Evolutionary conservation across 495 filamentous ascomycete species (phyloP).

Genomic region (Hapsidospora chrysogenum): DNA sequence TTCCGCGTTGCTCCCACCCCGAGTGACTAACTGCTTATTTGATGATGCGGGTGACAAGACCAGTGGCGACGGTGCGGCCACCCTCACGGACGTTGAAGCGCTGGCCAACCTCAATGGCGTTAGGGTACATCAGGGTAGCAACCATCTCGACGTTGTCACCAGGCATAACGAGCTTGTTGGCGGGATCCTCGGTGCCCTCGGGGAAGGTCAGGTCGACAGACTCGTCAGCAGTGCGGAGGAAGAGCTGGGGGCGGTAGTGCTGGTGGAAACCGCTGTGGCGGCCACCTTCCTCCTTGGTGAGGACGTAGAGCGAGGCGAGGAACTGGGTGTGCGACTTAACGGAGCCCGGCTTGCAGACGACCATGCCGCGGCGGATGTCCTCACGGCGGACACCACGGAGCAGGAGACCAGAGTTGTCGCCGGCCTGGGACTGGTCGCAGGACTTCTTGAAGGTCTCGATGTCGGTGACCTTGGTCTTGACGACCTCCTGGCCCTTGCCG

Average conservation of each 20-base stretch:
- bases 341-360: conserved; percentile 61
- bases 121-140: conserved; percentile 58
- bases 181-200: conserved; percentile 49
- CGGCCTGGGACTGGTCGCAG: conserved; percentile 80
- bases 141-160: conserved; percentile 98
- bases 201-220: conserved; percentile 66
- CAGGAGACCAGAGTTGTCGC: conserved; percentile 96
- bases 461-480: conserved; percentile 98
- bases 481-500: conserved; percentile 55
- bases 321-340: conserved; percentile 76
- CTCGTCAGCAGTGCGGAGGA: conserved; percentile 88
- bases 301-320: conserved; percentile 86
- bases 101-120: conserved; percentile 77
- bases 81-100: conserved; percentile 95
- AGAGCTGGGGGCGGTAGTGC: conserved; percentile 95
- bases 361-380: conserved; percentile 87
- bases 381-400: conserved; percentile 90
- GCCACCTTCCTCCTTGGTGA: conserved; percentile 94
- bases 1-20: no score
- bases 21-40: conserved; percentile 41
- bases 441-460: conserved; percentile 99
- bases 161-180: conserved; percentile 71
- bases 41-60: conserved; percentile 73
- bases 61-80: conserved; percentile 83
- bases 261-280: conserved; percentile 82